Evolutionary conservation across 257 asterid genomes (phyloP).

Genomic region (Cordia subcordata): DNA sequence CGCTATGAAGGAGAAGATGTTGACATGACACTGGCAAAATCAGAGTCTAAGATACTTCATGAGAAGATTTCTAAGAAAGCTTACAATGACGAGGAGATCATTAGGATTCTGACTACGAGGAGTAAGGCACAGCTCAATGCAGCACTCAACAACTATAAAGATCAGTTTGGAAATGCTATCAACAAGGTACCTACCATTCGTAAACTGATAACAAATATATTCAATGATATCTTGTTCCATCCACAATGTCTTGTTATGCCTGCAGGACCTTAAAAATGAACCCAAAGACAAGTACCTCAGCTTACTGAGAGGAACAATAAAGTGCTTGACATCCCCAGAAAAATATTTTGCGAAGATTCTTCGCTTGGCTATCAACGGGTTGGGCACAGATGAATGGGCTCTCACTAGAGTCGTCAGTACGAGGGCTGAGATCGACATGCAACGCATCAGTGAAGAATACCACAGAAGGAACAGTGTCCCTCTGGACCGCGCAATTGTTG

Average conservation of each 20-base stretch:
- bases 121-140: slow-evolving; percentile 94
- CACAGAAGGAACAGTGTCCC: slow-evolving; percentile 62
- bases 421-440: slow-evolving; percentile 71
- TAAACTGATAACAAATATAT: no score
- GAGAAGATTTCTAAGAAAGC: slow-evolving; percentile 68
- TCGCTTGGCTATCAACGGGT: slow-evolving; percentile 48
- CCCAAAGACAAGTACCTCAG: slow-evolving; percentile 48
- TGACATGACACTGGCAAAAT: slow-evolving; percentile 58
- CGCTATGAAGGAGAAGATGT: slow-evolving; percentile 84
- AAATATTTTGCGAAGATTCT: slow-evolving; percentile 68
- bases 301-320: slow-evolving; percentile 62
- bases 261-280: slow-evolving; percentile 71
- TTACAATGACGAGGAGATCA: slow-evolving; percentile 59
- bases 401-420: slow-evolving; percentile 83
- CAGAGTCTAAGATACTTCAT: slow-evolving; percentile 77
- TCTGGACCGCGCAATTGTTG: slow-evolving; percentile 54
- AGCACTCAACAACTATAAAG: slow-evolving; percentile 70
- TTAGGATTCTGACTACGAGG: slow-evolving; percentile 72
- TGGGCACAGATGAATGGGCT: slow-evolving; percentile 78
- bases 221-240: background rate
- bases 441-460: slow-evolving; percentile 61
- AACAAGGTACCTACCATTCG: slow-evolving; percentile 43
- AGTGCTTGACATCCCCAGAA: slow-evolving; percentile 73
- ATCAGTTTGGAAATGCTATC: slow-evolving; percentile 65
- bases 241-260: background rate